These are phyloP conservation scores for Magnolia changhungtana DNA, from an alignment of 164 flowering plant species.

Conservation along the genomic window DNA sequence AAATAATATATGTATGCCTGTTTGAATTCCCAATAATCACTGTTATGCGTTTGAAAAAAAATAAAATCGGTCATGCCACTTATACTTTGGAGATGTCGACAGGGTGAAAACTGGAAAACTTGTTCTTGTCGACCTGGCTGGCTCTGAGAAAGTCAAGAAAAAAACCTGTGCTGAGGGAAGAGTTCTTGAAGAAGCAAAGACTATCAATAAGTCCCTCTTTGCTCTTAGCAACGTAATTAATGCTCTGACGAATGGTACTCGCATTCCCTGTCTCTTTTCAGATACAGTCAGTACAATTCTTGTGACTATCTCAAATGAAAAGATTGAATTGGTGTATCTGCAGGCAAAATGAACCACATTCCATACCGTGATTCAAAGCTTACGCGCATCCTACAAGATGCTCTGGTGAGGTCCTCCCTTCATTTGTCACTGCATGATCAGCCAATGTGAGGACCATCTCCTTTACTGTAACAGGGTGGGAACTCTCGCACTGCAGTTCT, in stretches of 20 bases:
- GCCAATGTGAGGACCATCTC: too few species aligned
- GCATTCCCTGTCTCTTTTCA: background rate
- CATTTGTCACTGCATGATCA: too few species aligned
- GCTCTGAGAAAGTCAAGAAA: conserved; percentile 86
- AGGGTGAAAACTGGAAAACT: conserved; percentile 46
- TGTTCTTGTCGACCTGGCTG: conserved; percentile 85
- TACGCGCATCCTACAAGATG: too few species aligned
- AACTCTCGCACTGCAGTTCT: conserved; percentile 69
- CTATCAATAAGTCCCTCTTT: conserved; percentile 80
- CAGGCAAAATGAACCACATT: too few species aligned
- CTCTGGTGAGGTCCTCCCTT: too few species aligned
- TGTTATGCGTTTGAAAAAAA: too few species aligned
- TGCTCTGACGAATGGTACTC: conserved; percentile 58
- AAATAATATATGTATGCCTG: too few species aligned
- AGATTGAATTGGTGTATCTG: conserved; percentile 49
- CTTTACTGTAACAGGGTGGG: too few species aligned
- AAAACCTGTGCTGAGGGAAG: conserved; percentile 84
- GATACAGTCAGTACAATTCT: background rate
- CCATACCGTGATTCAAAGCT: too few species aligned
- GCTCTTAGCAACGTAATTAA: conserved; percentile 84
- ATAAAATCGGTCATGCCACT: too few species aligned
- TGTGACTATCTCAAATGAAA: background rate
- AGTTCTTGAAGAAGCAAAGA: conserved; percentile 91
- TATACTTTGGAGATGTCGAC: too few species aligned
- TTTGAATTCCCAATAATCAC: too few species aligned